Conservation (phyloP, 352 stramenopile genomes). For the Thalassiosira mediterranea region DNA sequence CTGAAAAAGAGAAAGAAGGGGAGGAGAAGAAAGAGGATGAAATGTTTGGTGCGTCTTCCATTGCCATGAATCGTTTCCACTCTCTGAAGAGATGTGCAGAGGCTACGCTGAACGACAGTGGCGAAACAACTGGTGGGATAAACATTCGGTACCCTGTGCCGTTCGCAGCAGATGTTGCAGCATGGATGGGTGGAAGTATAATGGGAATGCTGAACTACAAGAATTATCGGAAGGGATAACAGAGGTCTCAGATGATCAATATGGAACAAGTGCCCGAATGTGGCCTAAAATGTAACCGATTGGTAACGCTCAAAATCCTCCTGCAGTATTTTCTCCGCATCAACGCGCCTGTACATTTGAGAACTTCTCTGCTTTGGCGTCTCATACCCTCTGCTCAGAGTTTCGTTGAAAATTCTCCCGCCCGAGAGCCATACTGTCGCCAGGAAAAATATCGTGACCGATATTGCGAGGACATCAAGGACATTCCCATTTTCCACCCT, state of each 20-base stretch:
- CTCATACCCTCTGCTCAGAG: background rate
- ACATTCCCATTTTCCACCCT: conserved; percentile 19
- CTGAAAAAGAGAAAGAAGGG: background rate
- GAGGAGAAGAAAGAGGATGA: conserved; percentile 39
- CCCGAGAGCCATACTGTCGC: conserved; percentile 22
- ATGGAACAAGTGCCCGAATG: background rate
- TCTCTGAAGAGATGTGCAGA: conserved; percentile 13
- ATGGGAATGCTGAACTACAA: conserved; percentile 27
- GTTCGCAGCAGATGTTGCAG: conserved; percentile 38
- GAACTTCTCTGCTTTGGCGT: too few species aligned
- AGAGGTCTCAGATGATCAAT: background rate
- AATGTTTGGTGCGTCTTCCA: conserved; percentile 24
- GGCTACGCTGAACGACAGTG: conserved; percentile 1
- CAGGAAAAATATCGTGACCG: conserved; percentile 27
- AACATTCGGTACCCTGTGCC: conserved; percentile 42
- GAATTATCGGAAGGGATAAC: conserved; percentile 7
- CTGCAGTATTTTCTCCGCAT: conserved; percentile 38
- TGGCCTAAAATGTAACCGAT: conserved; percentile 6
- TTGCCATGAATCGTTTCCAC: conserved; percentile 35
- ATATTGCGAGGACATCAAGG: conserved; percentile 29
- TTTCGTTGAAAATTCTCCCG: conserved; percentile 19
- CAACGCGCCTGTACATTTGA: conserved; percentile 38
- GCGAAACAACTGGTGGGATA: conserved; percentile 9
- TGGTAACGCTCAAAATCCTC: conserved; percentile 32
- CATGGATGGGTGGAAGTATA: conserved; percentile 46